A percentile compares a stretch with the other conserved stretches of the same genome.
Conservation (phyloP, 2,329 filamentous ascomycete genomes). For the Mycosphaerella sp. region DNA sequence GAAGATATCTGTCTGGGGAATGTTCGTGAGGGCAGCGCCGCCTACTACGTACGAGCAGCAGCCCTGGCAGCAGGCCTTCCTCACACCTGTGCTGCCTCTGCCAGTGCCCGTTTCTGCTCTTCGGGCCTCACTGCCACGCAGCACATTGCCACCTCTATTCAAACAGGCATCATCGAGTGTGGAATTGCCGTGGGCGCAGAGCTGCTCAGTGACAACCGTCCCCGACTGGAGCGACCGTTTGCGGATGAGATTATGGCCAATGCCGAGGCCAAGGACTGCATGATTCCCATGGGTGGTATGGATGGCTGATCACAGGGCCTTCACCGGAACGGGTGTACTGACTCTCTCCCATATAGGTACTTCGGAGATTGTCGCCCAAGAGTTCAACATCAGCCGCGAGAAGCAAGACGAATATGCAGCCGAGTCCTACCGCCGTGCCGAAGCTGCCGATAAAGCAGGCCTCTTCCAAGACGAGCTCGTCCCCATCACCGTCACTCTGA, state of each 20-base stretch:
- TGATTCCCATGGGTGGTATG: conserved; percentile 78
- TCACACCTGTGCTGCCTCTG: conserved; percentile 71
- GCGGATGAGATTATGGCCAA: conserved; percentile 62
- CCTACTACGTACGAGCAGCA: conserved; percentile 82
- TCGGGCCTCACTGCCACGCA: conserved; percentile 72
- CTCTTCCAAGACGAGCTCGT: conserved; percentile 72
- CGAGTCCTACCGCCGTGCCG: conserved; percentile 65
- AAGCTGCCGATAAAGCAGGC: conserved; percentile 60
- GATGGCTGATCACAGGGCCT: neutral
- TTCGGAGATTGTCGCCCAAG: conserved; percentile 73
- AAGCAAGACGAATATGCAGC: conserved; percentile 80
- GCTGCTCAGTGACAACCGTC: conserved; percentile 89
- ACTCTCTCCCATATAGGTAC: conserved; percentile 41
- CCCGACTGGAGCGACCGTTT: conserved; percentile 68
- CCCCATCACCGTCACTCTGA: conserved; percentile 54
- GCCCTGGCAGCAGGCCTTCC: conserved; percentile 85
- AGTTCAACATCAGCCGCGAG: conserved; percentile 63
- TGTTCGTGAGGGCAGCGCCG: conserved; percentile 71
- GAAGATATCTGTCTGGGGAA: conserved; percentile 85
- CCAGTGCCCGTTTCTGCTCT: conserved; percentile 82
- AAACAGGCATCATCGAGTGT: conserved; percentile 61
- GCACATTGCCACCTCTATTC: conserved; percentile 66
- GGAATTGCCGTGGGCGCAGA: conserved; percentile 88
- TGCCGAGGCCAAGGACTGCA: conserved; percentile 72
- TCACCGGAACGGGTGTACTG: neutral